Conservation (phyloP, 768 basidiomycete species). For the Hericium coralloides region DNA sequence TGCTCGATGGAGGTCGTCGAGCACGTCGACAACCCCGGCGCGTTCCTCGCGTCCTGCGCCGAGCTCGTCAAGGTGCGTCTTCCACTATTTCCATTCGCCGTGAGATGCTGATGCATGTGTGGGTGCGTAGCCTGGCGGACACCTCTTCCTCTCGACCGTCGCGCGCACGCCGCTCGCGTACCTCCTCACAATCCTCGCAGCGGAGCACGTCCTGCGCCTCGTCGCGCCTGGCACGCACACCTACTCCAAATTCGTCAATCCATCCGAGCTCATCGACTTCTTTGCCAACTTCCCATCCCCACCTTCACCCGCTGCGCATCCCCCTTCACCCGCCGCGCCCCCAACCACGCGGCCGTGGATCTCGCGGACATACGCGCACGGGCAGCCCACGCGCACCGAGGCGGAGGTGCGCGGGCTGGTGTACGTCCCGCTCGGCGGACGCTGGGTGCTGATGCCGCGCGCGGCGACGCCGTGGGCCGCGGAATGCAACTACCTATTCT, state of each 20-base stretch:
- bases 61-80: constrained; percentile 73
- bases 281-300: constrained; percentile 39
- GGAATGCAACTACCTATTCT: constrained; percentile 75
- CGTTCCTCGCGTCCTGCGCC: constrained; percentile 76
- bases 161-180: constrained; percentile 76
- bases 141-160: constrained; percentile 92
- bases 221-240: constrained; percentile 89
- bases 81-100: neutral
- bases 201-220: constrained; percentile 72
- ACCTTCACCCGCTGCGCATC: constrained; percentile 25
- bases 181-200: constrained; percentile 62
- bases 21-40: constrained; percentile 88
- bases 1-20: constrained; percentile 98
- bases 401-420: constrained; percentile 76
- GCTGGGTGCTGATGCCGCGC: constrained; percentile 63
- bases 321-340: constrained; percentile 15
- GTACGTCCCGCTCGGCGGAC: constrained; percentile 61
- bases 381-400: constrained; percentile 49
- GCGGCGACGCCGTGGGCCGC: constrained; percentile 36
- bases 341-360: constrained; percentile 43
- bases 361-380: constrained; percentile 35
- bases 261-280: constrained; percentile 75
- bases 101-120: neutral
- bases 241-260: constrained; percentile 82
- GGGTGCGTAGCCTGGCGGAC: constrained; percentile 74